Evolutionary conservation across 495 filamentous ascomycete genomes (phyloP).

Genomic region (Penicillium fimorum): DNA sequence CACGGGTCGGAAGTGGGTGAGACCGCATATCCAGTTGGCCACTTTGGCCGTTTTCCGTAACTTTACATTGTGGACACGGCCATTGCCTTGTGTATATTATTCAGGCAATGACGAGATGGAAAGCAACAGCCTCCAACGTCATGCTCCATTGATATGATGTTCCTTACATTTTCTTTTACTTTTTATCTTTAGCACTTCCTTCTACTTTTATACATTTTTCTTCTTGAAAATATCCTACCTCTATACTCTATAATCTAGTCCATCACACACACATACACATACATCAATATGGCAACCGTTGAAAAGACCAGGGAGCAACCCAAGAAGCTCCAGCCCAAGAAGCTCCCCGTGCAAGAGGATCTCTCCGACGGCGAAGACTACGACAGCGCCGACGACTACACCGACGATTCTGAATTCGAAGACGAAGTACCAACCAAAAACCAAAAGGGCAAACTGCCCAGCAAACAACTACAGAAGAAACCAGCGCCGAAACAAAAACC

Average conservation of each 20-base stretch:
- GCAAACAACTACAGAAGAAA: slow-evolving; percentile 24
- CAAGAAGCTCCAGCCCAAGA: slow-evolving; percentile 32
- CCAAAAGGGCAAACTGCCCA: slow-evolving; percentile 24
- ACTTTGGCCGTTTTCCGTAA: too few relatives aligned
- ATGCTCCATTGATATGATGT: slow-evolving; percentile 15
- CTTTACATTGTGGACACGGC: slow-evolving; percentile 6
- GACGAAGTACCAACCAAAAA: slow-evolving; percentile 15
- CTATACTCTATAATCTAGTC: slow-evolving; percentile 4
- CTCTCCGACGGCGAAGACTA: slow-evolving; percentile 42
- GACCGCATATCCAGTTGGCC: neutral
- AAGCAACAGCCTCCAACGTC: slow-evolving; percentile 28
- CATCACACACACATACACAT: too few relatives aligned
- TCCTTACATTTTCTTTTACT: too few relatives aligned
- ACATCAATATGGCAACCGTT: slow-evolving; percentile 38
- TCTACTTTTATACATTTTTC: slow-evolving; percentile 4
- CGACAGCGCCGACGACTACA: slow-evolving; percentile 35
- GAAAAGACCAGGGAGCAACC: slow-evolving; percentile 39
- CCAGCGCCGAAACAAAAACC: slow-evolving; percentile 35
- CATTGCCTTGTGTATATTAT: neutral
- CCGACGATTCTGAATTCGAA: slow-evolving; percentile 19
- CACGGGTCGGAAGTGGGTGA: slow-evolving; percentile 14
- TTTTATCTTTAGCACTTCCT: neutral
- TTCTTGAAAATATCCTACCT: neutral
- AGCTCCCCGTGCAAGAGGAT: slow-evolving; percentile 38
- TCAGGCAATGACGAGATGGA: neutral